A percentile compares a stretch with the other conserved stretches of the same genome.
Evolutionary conservation across 2,329 filamentous ascomycete species (phyloP).

Genomic region (Didymella keratinophila): DNA sequence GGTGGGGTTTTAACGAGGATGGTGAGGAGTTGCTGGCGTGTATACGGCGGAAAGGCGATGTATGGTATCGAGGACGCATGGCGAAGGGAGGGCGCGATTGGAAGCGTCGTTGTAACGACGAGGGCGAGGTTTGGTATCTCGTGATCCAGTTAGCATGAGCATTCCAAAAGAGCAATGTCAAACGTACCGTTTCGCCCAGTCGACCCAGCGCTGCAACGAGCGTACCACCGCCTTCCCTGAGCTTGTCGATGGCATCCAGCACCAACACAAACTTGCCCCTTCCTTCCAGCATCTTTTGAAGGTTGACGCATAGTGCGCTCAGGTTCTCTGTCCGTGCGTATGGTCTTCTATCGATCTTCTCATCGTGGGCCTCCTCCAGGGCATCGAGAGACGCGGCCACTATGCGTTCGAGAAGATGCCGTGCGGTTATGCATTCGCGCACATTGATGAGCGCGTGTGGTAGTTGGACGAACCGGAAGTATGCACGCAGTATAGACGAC

Average conservation of each 20-base stretch:
- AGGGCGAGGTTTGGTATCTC: conserved; percentile 81
- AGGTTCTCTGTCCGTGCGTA: conserved; percentile 79
- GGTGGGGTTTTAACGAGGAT: conserved; percentile 68
- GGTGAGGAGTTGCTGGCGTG: conserved; percentile 76
- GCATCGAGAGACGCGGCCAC: conserved; percentile 60
- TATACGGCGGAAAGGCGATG: conserved; percentile 85
- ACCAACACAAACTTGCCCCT: conserved; percentile 77
- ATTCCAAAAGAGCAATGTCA: neutral
- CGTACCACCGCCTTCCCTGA: conserved; percentile 80
- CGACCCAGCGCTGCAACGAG: conserved; percentile 82
- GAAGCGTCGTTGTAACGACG: conserved; percentile 77
- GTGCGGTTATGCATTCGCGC: conserved; percentile 77
- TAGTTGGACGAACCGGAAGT: conserved; percentile 63
- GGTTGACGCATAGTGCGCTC: conserved; percentile 75
- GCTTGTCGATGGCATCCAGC: conserved; percentile 85
- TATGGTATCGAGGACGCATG: conserved; percentile 75
- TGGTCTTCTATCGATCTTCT: conserved; percentile 50
- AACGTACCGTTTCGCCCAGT: conserved; percentile 77
- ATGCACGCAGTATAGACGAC: conserved; percentile 70
- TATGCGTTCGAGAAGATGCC: conserved; percentile 79
- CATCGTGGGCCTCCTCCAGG: conserved; percentile 52
- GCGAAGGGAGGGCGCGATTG: conserved; percentile 70
- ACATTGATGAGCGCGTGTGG: conserved; percentile 71
- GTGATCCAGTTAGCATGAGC: conserved; percentile 6
- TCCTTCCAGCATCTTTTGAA: conserved; percentile 69